These are phyloP conservation scores for Zostera marina DNA, from an alignment of 116 monocot genomes.

Conservation along the genomic window DNA sequence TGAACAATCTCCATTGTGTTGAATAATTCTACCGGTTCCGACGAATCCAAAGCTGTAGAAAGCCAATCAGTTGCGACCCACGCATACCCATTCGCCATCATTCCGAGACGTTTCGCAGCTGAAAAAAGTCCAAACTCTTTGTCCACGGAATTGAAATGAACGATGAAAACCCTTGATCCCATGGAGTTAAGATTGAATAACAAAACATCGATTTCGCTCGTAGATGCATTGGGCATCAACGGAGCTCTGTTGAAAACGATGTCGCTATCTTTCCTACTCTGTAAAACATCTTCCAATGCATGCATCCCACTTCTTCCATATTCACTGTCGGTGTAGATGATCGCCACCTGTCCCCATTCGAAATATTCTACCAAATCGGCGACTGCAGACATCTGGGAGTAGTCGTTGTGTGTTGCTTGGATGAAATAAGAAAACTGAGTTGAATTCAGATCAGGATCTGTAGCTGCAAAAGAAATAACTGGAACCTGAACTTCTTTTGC, in stretches of 20 bases:
- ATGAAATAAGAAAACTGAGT: conserved; percentile 66
- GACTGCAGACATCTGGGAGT: conserved; percentile 84
- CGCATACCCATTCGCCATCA: conserved; percentile 71
- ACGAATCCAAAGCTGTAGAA: conserved; percentile 65
- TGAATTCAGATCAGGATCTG: conserved; percentile 64
- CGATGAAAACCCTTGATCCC: conserved; percentile 71
- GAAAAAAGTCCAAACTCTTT: conserved; percentile 57
- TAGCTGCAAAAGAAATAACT: conserved; percentile 75
- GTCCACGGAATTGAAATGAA: conserved; percentile 91
- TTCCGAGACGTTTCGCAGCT: conserved; percentile 45
- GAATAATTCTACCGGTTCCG: conserved; percentile 10
- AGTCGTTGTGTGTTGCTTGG: conserved; percentile 48
- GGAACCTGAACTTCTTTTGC: conserved; percentile 69
- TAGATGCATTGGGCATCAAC: conserved; percentile 31
- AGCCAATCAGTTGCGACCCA: conserved; percentile 98
- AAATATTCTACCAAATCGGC: conserved; percentile 46
- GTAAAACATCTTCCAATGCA: conserved; percentile 45
- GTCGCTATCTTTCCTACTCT: conserved; percentile 21
- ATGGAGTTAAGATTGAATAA: conserved; percentile 48
- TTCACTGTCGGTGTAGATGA: conserved; percentile 75
- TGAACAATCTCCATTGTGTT: conserved; percentile 49
- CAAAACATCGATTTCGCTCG: conserved; percentile 23
- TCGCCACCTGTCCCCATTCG: conserved; percentile 69
- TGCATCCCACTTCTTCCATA: conserved; percentile 60
- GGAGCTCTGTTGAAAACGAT: conserved; percentile 75